Base-by-base conservation (phyloP, 2,329 filamentous ascomycete genomes). In the Knoxdaviesia proteae region DNA sequence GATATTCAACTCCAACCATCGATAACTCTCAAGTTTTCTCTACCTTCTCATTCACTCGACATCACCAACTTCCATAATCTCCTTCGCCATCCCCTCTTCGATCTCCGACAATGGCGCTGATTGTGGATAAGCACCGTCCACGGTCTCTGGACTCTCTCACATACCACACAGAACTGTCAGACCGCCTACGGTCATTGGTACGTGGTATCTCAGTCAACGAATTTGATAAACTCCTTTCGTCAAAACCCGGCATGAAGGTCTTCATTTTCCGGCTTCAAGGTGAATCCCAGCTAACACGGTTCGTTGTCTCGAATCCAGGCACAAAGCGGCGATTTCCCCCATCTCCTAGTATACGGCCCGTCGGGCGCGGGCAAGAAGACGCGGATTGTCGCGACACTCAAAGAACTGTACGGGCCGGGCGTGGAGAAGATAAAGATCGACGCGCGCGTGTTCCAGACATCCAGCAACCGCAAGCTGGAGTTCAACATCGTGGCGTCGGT, bases 341-440 rank as follows among this genome's bases (percentile, higher is more conserved):
- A 98, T 62, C 77, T 98, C 39, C 81, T 98, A 48, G 83, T 98
- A 49, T 98, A 96, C 57, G 90, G 90, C 0, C 90, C 90, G 1
- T 94, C 88, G 0, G 90, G 90, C 34, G 90, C 90, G 5, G 90
- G 90, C 50, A 98, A 98, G 61, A 98, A 98, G 63, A 98, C 90
- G 1, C 79, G 90, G 38, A 92, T 96, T 50, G 84, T 94, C 11
- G 87, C 90, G 10, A 96, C 88, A 0, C 65, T 98, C 4, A 93
- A 94, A 58, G 88, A 94, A 56, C 71, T 98, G 6, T 98, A 90
- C 59, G 90, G 90, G 0, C 79, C 88, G 0, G 88, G 90, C 38
- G 90, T 94, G n/a, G 92, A 98, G 56, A 96, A 94, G 69, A 98
- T 98, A 69, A 96, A 96, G 65, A 96, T 98, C 61, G 90, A 98